Evolutionary conservation across 2,329 filamentous ascomycete genomes (phyloP), one percentile per base, ranked within the genome.

Genomic region (Rachicladosporium sp.): DNA sequence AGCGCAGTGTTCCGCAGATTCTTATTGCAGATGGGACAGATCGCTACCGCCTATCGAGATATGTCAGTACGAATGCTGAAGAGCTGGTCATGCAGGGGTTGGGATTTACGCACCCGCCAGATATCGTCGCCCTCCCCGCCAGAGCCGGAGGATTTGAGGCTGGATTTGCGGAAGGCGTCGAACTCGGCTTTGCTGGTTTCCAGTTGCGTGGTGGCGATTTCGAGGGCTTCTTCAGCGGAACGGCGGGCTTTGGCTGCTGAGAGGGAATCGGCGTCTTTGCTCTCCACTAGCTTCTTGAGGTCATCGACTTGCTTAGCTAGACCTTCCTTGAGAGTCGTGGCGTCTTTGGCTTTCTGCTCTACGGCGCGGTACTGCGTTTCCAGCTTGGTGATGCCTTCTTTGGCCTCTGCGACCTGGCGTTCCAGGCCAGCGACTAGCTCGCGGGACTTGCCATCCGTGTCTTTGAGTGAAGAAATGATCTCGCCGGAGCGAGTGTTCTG

Each of bases 1-100:
- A 98, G 74, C 7, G 81, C 82, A 1, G 88, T 93, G 56, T 96
- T 86, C 63, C 96, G 96, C 67, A 95, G 88, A 50, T 89, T 85
- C 54, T 78, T 81, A 50, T 86, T 84, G 66, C 93, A 98, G 37
- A 96, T 84, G 8, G 86, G 85, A 67, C 91, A 98, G 38, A 93
- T 76, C 27, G 84, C 81, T 61, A 91, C 73, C 54, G 73, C 71
- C 80, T 85, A 53, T 42, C 10, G 31, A 5, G 19, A 38, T 34
- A 29, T 4, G 4, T 46, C 31, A 36, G 31, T 2, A n/a, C n/a
- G n/a, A n/a, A n/a, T n/a, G n/a, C n/a, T n/a, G n/a, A n/a, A n/a
- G n/a, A n/a, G n/a, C n/a, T n/a, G n/a, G n/a, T n/a, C n/a, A n/a
- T n/a, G n/a, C n/a, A 10, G 6, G 6, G 23, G 8, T 19, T 7